Evolutionary conservation across 306 rosid species (phyloP), one percentile per base, ranked within the genome.

Genomic region (Cicer arietinum): DNA sequence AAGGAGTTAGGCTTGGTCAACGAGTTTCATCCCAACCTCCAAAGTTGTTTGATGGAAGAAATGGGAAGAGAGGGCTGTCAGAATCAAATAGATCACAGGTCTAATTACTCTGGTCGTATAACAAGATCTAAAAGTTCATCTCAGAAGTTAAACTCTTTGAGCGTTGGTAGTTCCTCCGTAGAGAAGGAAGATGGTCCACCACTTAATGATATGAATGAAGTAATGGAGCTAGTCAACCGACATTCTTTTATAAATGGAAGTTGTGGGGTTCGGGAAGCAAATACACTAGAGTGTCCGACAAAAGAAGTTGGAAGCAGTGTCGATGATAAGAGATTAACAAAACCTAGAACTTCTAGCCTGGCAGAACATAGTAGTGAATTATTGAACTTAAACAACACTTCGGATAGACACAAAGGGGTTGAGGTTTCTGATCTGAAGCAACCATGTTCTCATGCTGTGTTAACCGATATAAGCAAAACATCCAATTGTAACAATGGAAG

Each of bases 101-200:
- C 74, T 58, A 60, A 57, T 58, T 39, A 54, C 69, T 56, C 83
- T 62, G 85, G 84, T 58, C 81, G 71, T 62, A 43, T 83, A 25
- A 77, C 86, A 73, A 78, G 88, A 80, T 82, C 88, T 69, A 84
- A 61, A 87, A 71, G 80, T 76, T 61, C 82, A 54, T 84, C 79
- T 40, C 77, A 41, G 50, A 76, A 83, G 53, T 59, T 63, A 43
- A 80, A 77, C 59, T 54, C 83, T 64, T 69, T 56, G 71, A 60
- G 84, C 73, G 84, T 43, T 68, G 76, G 62, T 69, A 74, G 75
- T 52, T 82, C 79, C 58, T 60, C 77, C n/a, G 25, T 45, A 53
- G 76, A 52, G 75, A 60, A 69, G 71, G 72, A 69, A 76, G 74
- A 65, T 78, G 88, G 42, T 22, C 75, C 63, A 56, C 67, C 22